Evolutionary conservation across 345 rosid species (phyloP), one percentile per base, ranked within the genome.

Genomic region (Ailanthus altissimus): DNA sequence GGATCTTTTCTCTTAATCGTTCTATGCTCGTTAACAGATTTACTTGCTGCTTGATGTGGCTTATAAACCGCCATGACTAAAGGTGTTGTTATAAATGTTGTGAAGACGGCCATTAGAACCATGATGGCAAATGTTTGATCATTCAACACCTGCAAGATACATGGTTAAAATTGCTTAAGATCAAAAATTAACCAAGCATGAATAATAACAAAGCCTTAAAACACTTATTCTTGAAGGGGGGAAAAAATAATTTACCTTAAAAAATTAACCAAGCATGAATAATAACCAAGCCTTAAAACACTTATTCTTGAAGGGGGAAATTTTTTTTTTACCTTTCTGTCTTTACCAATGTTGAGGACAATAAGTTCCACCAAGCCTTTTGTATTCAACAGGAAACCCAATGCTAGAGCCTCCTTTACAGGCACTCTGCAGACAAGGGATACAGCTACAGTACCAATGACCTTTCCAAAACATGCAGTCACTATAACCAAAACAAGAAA

Each of bases 321-420:
- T n/a, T n/a, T n/a, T n/a, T n/a, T n/a, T 32, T 77, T 9, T 38
- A 91, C 93, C 91, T 88, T 87, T 79, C 93, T 82, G 71, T 93
- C 97, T 84, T 86, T 91, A 21, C 93, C 97, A 47, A 91, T 91
- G 83, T 93, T 93, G 70, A 93, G 93, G 67, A 93, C 93, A 75
- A 95, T 90, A 76, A 95, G 92, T 81, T 93, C 98, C 62, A 95
- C 97, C 84, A 93, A 78, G 25, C 98, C 95, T 79, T 90, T 92
- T 1, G 95, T 92, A 72, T 92, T 93, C 97, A 93, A 92, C 43
- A 92, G 76, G 76, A 93, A 85, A 13, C 97, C 97, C 2, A 91
- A 77, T 23, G 94, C 85, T 15, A 88, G 49, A 13, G 93, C 81
- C 73, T 93, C 98, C 58, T 47, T 75, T 9, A 85, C 40, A 49